These are phyloP conservation scores for Yamadazyma dendronema DNA, from an alignment of 1,139 yeast species.

Conservation along the genomic window DNA sequence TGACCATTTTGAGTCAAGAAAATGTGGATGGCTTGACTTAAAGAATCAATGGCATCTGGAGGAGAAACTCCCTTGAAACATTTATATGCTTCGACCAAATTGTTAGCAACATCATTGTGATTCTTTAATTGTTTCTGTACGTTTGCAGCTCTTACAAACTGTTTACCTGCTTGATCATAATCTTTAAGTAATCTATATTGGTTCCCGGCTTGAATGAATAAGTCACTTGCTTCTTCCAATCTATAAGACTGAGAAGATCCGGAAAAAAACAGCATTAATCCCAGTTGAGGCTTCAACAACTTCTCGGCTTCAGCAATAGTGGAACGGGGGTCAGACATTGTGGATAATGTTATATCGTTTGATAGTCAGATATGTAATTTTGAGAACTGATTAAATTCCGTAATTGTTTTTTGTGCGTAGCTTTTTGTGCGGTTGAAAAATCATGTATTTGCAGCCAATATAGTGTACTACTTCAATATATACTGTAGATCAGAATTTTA, in stretches of 20 bases:
- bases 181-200: conserved; percentile 76
- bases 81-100: conserved; percentile 88
- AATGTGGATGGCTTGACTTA: conserved; percentile 74
- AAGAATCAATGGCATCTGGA: conserved; percentile 72
- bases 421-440: neutral
- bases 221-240: conserved; percentile 89
- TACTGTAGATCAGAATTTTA: neutral
- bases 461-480: neutral
- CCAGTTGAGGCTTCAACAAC: conserved; percentile 60
- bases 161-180: conserved; percentile 69
- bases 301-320: conserved; percentile 47
- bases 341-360: no score
- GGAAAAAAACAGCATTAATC: conserved; percentile 68
- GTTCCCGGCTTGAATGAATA: conserved; percentile 89
- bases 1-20: conserved; percentile 86
- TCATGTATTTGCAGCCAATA: neutral
- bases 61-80: conserved; percentile 75
- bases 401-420: no score
- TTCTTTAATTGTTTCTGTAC: conserved; percentile 73
- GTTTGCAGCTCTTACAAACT: conserved; percentile 83
- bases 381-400: no score
- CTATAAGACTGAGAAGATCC: conserved; percentile 67
- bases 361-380: no score
- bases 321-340: conserved; percentile 40
- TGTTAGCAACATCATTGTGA: conserved; percentile 89